Evolutionary conservation across 1,139 yeast genomes (phyloP).

Genomic region (Saccharomyces hybrid): DNA sequence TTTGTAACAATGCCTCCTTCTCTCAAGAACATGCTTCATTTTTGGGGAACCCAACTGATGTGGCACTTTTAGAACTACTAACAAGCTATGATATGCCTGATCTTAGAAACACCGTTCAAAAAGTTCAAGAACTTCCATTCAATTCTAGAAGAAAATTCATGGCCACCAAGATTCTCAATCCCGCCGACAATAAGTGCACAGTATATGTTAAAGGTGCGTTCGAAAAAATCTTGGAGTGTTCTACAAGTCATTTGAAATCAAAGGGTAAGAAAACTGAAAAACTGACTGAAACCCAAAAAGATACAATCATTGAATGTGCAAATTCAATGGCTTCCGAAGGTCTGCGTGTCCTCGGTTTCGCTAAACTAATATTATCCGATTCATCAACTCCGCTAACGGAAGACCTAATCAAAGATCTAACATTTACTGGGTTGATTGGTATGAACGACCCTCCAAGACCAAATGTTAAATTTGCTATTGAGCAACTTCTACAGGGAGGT

Average conservation of each 20-base stretch:
- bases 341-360: constrained; percentile 78
- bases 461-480: constrained; percentile 64
- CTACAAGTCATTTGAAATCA: constrained; percentile 51
- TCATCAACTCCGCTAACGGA: constrained; percentile 34
- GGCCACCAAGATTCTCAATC: constrained; percentile 48
- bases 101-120: constrained; percentile 42
- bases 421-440: constrained; percentile 80
- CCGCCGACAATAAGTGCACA: constrained; percentile 52
- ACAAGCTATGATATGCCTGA: constrained; percentile 68
- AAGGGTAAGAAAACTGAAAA: constrained; percentile 44
- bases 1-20: constrained; percentile 75
- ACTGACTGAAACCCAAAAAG: constrained; percentile 45
- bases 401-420: constrained; percentile 46
- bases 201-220: constrained; percentile 84
- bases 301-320: constrained; percentile 48
- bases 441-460: constrained; percentile 97
- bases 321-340: constrained; percentile 72
- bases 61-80: constrained; percentile 74
- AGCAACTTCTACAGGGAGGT: constrained; percentile 76
- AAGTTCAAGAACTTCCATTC: constrained; percentile 74
- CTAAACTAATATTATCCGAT: constrained; percentile 38
- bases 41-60: constrained; percentile 91
- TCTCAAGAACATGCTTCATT: constrained; percentile 63
- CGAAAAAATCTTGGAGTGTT: constrained; percentile 59
- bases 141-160: constrained; percentile 78